phyloP scores from a whole-genome alignment of 768 basidiomycete genomes.

The Leucosporidium creatinivorum region DNA sequence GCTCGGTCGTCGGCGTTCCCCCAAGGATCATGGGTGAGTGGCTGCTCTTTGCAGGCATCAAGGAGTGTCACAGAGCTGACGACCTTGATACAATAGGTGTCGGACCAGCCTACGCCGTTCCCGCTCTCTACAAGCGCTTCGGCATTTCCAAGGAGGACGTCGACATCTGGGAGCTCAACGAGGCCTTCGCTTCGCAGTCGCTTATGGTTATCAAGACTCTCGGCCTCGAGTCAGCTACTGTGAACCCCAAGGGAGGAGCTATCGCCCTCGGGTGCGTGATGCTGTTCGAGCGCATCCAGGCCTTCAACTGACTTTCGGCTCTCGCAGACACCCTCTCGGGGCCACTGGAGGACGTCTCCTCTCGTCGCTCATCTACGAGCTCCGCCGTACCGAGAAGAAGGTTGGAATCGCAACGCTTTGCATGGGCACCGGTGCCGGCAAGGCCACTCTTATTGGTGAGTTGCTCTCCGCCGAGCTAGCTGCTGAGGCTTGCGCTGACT shows the following conservation, averaged over 20 bases:
- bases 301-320: not conserved
- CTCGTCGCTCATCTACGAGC: constrained; percentile 67
- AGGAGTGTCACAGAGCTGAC: not conserved
- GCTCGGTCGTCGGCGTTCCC: constrained; percentile 43
- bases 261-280: constrained; percentile 39
- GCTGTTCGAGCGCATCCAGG: not conserved
- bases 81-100: constrained; percentile 49
- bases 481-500: too few relatives aligned
- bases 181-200: constrained; percentile 42
- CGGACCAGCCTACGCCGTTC: constrained; percentile 82
- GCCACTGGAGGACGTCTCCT: constrained; percentile 69
- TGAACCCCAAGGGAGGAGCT: constrained; percentile 47
- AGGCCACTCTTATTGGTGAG: not conserved
- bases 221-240: constrained; percentile 40
- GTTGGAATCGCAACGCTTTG: constrained; percentile 88
- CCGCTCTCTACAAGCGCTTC: constrained; percentile 44
- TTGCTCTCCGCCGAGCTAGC: too few relatives aligned
- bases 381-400: constrained; percentile 66
- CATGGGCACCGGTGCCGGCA: constrained; percentile 71
- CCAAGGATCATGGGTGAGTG: constrained; percentile 33
- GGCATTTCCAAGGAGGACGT: constrained; percentile 36
- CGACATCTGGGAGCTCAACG: constrained; percentile 41
- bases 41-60: not conserved
- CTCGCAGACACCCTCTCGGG: constrained; percentile 36
- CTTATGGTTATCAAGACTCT: constrained; percentile 44